Base-by-base conservation (phyloP, 2,329 filamentous ascomycete species). In the Aspergillus nomiae region DNA sequence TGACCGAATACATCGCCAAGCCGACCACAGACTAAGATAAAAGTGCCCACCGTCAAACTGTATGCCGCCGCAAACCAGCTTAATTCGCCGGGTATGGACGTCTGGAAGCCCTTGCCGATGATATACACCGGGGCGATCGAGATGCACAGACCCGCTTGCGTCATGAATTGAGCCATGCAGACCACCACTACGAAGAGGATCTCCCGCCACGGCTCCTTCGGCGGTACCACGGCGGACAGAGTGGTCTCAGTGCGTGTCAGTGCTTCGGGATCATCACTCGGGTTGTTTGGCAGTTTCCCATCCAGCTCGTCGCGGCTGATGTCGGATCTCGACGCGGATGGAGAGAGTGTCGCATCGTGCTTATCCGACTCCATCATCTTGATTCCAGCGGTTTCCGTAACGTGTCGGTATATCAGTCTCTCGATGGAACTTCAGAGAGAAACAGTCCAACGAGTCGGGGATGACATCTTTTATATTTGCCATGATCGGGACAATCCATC, bases 61-160 rank as follows among this genome's bases (percentile, higher is more conserved):
- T 87, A 90, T 1, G 84, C 85, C 1, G 85, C 85, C 6, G 85
- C 79, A 51, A 84, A 81, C 86, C 87, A 89, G 36, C 80, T 81
- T 14, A 86, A 73, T 28, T 81, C 73, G 10, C 80, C 81, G 0
- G 76, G 71, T 9, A 78, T 77, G 5, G 71, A 76, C 43, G 81
- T 73, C 21, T 75, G 73, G 65, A 86, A 86, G 55, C 74, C 79
- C 16, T 69, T 64, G 19, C 81, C 83, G 56, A 86, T 84, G 48
- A 82, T 76, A 55, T 75, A 75, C 0, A 85, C 73, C 3, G 84
- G 82, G 6, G 83, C 77, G 48, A 87, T 74, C 1, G 78, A 79
- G 64, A 83, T 80, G 12, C 77, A 79, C 2, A 86, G 77, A 11
- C 79, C 80, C 2, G 77, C 77, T 59, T 83, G 79, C 46, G 81